Base-by-base conservation (phyloP, 495 filamentous ascomycete genomes). In the Penicillium riverlandense region DNA sequence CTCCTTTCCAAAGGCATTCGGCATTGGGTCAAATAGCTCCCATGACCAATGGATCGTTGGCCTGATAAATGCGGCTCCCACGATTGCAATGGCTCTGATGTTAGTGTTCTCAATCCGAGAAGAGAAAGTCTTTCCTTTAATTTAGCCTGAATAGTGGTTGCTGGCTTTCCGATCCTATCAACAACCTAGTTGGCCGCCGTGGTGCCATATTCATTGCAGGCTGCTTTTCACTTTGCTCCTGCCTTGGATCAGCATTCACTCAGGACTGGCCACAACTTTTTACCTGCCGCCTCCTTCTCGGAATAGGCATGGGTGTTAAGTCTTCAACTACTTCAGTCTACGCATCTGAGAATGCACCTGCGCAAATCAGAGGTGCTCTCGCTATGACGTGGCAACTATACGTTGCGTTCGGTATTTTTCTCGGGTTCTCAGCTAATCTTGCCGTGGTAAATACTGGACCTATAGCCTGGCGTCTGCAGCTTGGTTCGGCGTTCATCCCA, bases 401-500 rank as follows among this genome's bases (percentile, higher is more conserved):
- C 52, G 56, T 54, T 6, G 55, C 79, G 0, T 82, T 80, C 53
- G 81, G 80, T 32, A 83, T 78, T 47, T 72, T 83, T 51, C 63
- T 83, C 10, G 81, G 81, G 6, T 76, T 71, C 36, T 67, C 65
- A 43, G 79, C 82, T 10, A 84, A 84, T 53, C 53, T 85, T 30
- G 76, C 71, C 8, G 70, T 85, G 29, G 69, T 72, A 29, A 57
- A 79, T 34, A 64, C 72, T 16, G 79, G 78, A 2, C 40, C 35
- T 1, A 72, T 80, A 32, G 68, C 80, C 29, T 85, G 82, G 82
- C 63, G 82, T 41, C 59, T 83, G n/a, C 82, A 85, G 55, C 52
- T 84, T 22, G 82, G 75, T 4, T 81, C 80, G 22, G 77, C 80
- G 6, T 84, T 85, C 56, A 77, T 88, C 40, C 84, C 85, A 11